Conservation (phyloP, 2,329 filamentous ascomycete genomes). For the Colletotrichum sp. region DNA sequence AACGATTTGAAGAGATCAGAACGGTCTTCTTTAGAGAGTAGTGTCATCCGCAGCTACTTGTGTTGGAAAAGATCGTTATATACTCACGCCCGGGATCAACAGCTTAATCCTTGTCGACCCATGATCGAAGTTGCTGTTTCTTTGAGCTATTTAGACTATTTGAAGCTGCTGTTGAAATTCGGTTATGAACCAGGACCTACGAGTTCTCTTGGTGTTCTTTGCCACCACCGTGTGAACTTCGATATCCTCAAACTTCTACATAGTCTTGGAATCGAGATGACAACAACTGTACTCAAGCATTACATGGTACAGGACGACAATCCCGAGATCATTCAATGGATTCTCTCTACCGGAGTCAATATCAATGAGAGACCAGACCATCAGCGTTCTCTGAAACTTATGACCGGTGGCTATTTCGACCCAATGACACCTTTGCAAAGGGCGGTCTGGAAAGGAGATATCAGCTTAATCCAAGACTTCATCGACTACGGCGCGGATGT, state of each 20-base stretch:
- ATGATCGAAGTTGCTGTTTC: background rate
- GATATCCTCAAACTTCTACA: background rate
- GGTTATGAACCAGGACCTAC: background rate
- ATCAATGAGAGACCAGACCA: background rate
- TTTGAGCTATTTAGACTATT: background rate
- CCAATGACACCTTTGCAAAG: background rate
- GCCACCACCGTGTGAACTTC: rapidly evolving
- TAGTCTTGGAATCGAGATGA: background rate
- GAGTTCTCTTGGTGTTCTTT: background rate
- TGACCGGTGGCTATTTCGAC: too few species aligned
- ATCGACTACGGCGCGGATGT: background rate
- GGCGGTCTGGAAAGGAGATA: background rate
- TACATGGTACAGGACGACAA: too few species aligned
- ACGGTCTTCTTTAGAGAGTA: too few species aligned
- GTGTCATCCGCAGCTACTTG: background rate
- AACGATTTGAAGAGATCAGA: too few species aligned
- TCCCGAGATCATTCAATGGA: background rate
- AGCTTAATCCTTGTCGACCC: too few species aligned
- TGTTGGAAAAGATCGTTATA: background rate
- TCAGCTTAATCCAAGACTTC: background rate
- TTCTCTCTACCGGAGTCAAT: background rate
- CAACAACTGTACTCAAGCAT: too few species aligned
- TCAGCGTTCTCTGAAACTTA: rapidly evolving
- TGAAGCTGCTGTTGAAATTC: background rate
- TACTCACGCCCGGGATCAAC: too few species aligned